Evolutionary conservation across 2,329 filamentous ascomycete genomes (phyloP).

Genomic region (Aspergillus sp.): DNA sequence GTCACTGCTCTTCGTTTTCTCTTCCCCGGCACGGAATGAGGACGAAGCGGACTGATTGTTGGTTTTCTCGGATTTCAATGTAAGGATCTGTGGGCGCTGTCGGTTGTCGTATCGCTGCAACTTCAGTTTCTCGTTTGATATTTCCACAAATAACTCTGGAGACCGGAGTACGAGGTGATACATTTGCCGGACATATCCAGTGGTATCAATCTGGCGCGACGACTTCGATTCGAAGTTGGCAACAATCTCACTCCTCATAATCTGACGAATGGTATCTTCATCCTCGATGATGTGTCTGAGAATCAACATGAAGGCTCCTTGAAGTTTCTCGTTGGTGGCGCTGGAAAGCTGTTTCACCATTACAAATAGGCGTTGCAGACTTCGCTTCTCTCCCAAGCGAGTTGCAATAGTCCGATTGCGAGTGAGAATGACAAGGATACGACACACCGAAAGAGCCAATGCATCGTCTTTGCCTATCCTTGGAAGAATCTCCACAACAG

Average conservation of each 20-base stretch:
- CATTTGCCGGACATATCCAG: slow-evolving; percentile 71
- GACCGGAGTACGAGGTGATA: slow-evolving; percentile 76
- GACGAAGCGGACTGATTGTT: slow-evolving; percentile 21
- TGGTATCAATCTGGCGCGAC: slow-evolving; percentile 63
- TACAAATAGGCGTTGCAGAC: slow-evolving; percentile 84
- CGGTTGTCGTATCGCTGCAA: slow-evolving; percentile 61
- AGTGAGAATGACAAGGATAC: slow-evolving; percentile 84
- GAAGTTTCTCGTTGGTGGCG: slow-evolving; percentile 71
- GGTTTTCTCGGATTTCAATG: slow-evolving; percentile 50
- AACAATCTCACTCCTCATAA: slow-evolving; percentile 87
- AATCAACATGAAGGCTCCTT: slow-evolving; percentile 75
- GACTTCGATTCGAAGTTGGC: slow-evolving; percentile 65
- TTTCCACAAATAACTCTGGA: slow-evolving; percentile 81
- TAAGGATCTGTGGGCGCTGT: slow-evolving; percentile 52
- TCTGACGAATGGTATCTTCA: slow-evolving; percentile 81
- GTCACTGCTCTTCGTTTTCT: slow-evolving; percentile 30
- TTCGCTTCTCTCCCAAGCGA: slow-evolving; percentile 78
- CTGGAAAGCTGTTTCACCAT: slow-evolving; percentile 92
- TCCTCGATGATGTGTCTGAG: slow-evolving; percentile 93
- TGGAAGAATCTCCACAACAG: slow-evolving; percentile 79
- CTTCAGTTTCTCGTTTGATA: slow-evolving; percentile 80
- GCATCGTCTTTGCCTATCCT: slow-evolving; percentile 83
- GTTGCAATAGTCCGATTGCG: slow-evolving; percentile 72
- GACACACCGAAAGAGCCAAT: slow-evolving; percentile 76
- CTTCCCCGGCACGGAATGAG: slow-evolving; percentile 22